Percentiles rank a stretch among this genome's conserved stretches.
Conservation (phyloP, 805 yeast species). For the Candida manassasensis region DNA sequence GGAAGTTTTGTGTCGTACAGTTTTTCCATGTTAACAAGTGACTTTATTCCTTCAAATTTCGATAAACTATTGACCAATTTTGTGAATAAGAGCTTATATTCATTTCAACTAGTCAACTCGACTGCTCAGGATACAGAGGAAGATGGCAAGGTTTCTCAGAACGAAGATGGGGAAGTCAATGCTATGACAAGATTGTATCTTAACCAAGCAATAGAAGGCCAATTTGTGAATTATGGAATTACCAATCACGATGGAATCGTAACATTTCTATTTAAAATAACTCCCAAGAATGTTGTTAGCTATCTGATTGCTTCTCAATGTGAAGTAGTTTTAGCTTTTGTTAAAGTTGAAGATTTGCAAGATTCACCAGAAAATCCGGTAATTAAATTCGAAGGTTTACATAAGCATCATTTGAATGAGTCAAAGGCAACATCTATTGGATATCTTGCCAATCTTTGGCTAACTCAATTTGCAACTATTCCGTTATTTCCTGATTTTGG, state of each 20-base stretch:
- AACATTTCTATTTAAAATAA: constrained; percentile 19
- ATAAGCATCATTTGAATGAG: constrained; percentile 1
- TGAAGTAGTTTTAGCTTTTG: constrained; percentile 22
- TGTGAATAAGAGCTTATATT: constrained; percentile 17
- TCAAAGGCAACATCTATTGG: constrained; percentile 18
- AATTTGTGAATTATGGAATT: constrained; percentile 22
- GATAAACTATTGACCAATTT: constrained; percentile 13
- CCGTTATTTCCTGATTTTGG: constrained; percentile 17
- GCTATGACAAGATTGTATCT: constrained; percentile 12
- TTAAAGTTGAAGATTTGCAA: constrained; percentile 11
- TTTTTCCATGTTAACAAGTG: constrained; percentile 5
- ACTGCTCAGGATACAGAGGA: constrained; percentile 10
- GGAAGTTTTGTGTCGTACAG: constrained; percentile 16
- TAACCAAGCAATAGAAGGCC: constrained; percentile 22
- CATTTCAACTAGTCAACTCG: constrained; percentile 18
- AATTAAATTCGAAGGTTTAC: constrained; percentile 3
- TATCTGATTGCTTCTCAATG: constrained; percentile 23
- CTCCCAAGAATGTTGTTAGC: constrained; percentile 23
- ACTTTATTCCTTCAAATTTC: neutral
- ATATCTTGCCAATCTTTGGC: constrained; percentile 19
- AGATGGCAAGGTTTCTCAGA: constrained; percentile 9
- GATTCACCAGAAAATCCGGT: neutral
- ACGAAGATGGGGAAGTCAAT: constrained; percentile 5
- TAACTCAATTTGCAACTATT: constrained; percentile 14
- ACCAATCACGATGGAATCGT: constrained; percentile 16